Conservation (phyloP, 2,329 filamentous ascomycete species). For the Aspergillus thermomutatus region DNA sequence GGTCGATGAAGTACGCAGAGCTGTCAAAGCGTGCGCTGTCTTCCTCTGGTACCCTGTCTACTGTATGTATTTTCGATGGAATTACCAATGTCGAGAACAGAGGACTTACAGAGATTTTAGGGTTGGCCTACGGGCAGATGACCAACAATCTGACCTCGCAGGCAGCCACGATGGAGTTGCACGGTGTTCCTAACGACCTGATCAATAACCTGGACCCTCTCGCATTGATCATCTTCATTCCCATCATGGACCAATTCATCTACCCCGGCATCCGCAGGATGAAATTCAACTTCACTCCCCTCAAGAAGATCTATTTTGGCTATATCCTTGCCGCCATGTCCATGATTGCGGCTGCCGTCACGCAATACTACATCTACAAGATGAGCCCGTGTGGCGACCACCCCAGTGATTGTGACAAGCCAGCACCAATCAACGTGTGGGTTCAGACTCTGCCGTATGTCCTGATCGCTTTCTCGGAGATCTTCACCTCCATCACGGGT, state of each 20-base stretch:
- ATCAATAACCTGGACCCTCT: conserved; percentile 54
- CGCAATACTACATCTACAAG: conserved; percentile 56
- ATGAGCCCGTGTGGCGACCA: conserved; percentile 57
- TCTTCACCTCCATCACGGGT: conserved; percentile 57
- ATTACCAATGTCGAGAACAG: conserved; percentile 10
- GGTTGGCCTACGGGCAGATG: conserved; percentile 52
- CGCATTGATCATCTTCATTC: conserved; percentile 52
- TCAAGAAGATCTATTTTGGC: conserved; percentile 51
- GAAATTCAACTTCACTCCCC: conserved; percentile 50
- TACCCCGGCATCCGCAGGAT: conserved; percentile 49
- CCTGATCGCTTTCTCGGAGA: conserved; percentile 55
- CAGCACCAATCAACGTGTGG: conserved; percentile 63
- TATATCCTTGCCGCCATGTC: conserved; percentile 47
- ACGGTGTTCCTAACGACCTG: conserved; percentile 54
- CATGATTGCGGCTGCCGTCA: conserved; percentile 51
- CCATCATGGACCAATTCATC: conserved; percentile 50
- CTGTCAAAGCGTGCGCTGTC: conserved; percentile 64
- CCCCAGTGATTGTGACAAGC: conserved; percentile 47
- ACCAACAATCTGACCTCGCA: conserved; percentile 54
- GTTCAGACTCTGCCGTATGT: conserved; percentile 49
- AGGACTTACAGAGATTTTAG: conserved; percentile 20
- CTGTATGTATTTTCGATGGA: conserved; percentile 24
- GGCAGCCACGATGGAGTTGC: conserved; percentile 50
- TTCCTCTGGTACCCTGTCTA: conserved; percentile 57
- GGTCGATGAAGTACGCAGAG: conserved; percentile 73